Evolutionary conservation across 1,139 yeast species (phyloP), one percentile per base, ranked within the genome.

Genomic region (Debaryomyces robertsiae): DNA sequence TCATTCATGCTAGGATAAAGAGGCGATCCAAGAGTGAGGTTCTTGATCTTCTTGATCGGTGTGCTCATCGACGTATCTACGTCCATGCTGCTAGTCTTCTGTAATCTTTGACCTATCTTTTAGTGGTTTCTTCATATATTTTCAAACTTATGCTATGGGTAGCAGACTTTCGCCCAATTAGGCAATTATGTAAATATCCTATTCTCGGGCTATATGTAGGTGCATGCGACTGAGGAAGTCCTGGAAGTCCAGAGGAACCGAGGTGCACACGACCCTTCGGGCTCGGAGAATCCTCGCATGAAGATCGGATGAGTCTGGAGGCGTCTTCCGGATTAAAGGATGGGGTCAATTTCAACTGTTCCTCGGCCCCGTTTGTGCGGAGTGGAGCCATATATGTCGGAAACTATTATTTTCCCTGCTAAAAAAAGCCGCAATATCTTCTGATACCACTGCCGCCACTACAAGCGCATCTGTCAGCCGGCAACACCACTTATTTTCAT

Each of bases 1-100:
- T 44, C 46, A 34, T 50, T 47, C 16, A 53, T 30, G 35, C 45
- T 48, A 27, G 61, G 61, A 34, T 55, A 53, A 34, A 52, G 39
- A 18, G 55, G 48, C 4, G 75, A 69, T 32, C 60, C 53, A 27
- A 72, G 52, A 3, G 61, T 54, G 31, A 72, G 56, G 33, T 61
- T 57, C 39, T 61, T 54, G 42, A 73, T 69, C 48, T 61, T 62
- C 45, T 65, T 69, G 35, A 69, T 72, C 15, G 77, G 77, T 0
- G 77, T 72, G 42, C 55, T 65, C 37, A 72, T 55, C 35, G 49
- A 50, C 33, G 43, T 47, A 19, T 39, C 43, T 16, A 32, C 39
- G 30, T 33, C 36, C 42, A 38, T 36, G 36, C 33, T 35, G 32
- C 42, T 44, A 43, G 41, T 40, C 10, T 11, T 13, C 30, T 14